Conservation (phyloP, 768 basidiomycete species). For the Tulasnella sp. region DNA sequence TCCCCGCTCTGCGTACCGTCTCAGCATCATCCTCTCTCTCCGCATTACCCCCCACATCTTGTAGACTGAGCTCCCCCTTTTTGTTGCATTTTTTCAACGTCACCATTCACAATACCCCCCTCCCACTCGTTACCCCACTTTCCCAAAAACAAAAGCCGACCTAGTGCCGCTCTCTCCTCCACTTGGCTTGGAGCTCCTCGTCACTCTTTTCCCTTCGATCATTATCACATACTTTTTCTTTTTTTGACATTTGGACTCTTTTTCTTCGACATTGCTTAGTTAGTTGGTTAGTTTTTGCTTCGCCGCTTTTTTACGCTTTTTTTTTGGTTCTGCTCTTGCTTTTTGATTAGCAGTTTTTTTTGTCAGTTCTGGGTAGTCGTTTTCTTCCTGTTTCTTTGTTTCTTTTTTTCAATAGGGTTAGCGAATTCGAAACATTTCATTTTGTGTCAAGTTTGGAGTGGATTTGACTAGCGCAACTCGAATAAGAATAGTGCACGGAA, state of each 20-base stretch:
- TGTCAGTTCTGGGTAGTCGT: no score
- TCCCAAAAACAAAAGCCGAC: conserved; percentile 6
- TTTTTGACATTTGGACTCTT: background rate
- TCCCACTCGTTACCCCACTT: background rate
- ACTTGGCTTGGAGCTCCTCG: background rate
- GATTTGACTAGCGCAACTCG: background rate
- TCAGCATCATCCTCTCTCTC: conserved; percentile 1
- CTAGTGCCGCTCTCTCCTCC: conserved; percentile 8
- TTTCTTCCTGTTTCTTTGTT: background rate
- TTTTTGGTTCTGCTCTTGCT: background rate
- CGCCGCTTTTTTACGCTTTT: background rate
- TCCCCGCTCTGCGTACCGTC: background rate
- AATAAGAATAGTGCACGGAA: conserved; percentile 1
- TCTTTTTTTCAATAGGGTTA: background rate
- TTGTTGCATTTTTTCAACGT: background rate
- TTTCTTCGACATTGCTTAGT: background rate
- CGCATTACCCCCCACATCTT: conserved; percentile 4
- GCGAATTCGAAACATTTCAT: conserved; percentile 6
- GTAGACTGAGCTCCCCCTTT: background rate
- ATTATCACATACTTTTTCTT: background rate
- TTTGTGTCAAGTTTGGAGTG: background rate
- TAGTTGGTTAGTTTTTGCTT: background rate
- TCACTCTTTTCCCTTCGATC: background rate
- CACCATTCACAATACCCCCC: background rate
- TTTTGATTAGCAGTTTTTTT: background rate